These are phyloP conservation scores for Wallacemonas sp. DNA, from an alignment of 208 protist species.

Conservation along the genomic window DNA sequence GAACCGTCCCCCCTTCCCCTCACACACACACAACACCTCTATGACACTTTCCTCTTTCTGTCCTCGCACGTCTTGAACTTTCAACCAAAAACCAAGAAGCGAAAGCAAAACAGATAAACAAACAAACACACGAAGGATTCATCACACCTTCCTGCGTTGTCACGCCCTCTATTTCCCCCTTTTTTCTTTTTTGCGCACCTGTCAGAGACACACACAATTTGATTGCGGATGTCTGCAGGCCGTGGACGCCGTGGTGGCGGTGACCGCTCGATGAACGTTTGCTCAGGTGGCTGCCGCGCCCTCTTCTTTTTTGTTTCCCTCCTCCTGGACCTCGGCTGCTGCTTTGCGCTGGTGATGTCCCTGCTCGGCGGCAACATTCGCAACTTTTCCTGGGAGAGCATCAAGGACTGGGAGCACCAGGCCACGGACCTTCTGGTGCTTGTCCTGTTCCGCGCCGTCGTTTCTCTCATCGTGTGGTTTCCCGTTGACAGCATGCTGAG, in stretches of 20 bases:
- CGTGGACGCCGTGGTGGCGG: slow-evolving; percentile 18
- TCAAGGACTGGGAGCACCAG: slow-evolving; percentile 23
- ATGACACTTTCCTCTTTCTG: too few species aligned
- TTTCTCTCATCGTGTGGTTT: slow-evolving; percentile 20
- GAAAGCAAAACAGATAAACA: too few species aligned
- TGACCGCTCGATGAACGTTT: slow-evolving; percentile 24
- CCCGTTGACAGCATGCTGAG: slow-evolving; percentile 5
- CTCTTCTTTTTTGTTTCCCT: slow-evolving; percentile 26
- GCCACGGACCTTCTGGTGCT: slow-evolving; percentile 26
- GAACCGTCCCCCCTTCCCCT: too few species aligned
- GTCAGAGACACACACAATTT: background rate
- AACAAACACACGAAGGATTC: too few species aligned
- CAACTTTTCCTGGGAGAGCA: slow-evolving; percentile 18
- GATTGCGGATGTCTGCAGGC: slow-evolving; percentile 22
- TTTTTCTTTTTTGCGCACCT: slow-evolving; percentile 6
- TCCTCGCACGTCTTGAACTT: too few species aligned
- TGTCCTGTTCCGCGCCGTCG: slow-evolving; percentile 21
- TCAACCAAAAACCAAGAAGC: too few species aligned
- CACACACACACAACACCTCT: too few species aligned
- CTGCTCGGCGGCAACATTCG: slow-evolving; percentile 14
- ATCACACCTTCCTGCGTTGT: too few species aligned
- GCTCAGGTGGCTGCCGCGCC: slow-evolving; percentile 16
- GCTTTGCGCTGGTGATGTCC: slow-evolving; percentile 11
- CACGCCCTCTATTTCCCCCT: background rate
- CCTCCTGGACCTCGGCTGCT: slow-evolving; percentile 23